Percentiles rank a stretch among this genome's conserved stretches.
These are phyloP conservation scores for Stereocaulon alpinum DNA, from an alignment of 495 filamentous ascomycete species.

Conservation along the genomic window DNA sequence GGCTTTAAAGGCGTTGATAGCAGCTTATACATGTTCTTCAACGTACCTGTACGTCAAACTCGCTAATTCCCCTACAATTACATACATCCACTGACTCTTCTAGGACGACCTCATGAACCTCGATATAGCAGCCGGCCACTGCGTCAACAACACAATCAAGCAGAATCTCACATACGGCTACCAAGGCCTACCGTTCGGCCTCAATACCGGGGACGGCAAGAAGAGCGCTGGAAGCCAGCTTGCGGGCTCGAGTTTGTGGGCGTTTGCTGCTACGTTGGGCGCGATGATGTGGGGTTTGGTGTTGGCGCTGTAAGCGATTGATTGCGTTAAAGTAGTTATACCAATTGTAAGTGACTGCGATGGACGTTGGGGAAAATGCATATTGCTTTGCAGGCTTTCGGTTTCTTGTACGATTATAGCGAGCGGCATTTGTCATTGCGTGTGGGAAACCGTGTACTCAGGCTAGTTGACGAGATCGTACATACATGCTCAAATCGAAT, in stretches of 20 bases:
- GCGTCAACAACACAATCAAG: constrained; percentile 48
- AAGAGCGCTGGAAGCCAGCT: constrained; percentile 7
- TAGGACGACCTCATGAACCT: constrained; percentile 54
- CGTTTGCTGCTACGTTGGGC: constrained; percentile 7
- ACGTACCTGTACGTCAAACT: constrained; percentile 34
- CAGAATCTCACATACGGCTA: constrained; percentile 61
- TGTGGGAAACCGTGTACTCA: too few relatives aligned
- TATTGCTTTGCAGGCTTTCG: too few relatives aligned
- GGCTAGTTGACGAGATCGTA: too few relatives aligned
- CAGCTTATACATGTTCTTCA: constrained; percentile 69
- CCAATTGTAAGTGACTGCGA: too few relatives aligned
- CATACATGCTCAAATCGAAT: too few relatives aligned
- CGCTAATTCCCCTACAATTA: not conserved
- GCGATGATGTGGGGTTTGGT: constrained; percentile 11
- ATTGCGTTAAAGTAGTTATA: too few relatives aligned
- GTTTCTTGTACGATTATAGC: too few relatives aligned
- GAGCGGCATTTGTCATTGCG: too few relatives aligned
- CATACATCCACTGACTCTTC: not conserved
- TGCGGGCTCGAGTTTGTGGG: constrained; percentile 2
- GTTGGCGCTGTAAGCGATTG: not conserved
- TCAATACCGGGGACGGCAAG: constrained; percentile 13
- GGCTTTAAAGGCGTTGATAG: constrained; percentile 56
- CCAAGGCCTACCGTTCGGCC: constrained; percentile 47
- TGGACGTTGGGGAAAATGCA: too few relatives aligned
- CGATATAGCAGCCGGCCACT: constrained; percentile 60